Percentiles rank a stretch among this genome's conserved stretches.
phyloP scores from a whole-genome alignment of 2,329 filamentous ascomycete genomes.

The Alternaria burnsii region DNA sequence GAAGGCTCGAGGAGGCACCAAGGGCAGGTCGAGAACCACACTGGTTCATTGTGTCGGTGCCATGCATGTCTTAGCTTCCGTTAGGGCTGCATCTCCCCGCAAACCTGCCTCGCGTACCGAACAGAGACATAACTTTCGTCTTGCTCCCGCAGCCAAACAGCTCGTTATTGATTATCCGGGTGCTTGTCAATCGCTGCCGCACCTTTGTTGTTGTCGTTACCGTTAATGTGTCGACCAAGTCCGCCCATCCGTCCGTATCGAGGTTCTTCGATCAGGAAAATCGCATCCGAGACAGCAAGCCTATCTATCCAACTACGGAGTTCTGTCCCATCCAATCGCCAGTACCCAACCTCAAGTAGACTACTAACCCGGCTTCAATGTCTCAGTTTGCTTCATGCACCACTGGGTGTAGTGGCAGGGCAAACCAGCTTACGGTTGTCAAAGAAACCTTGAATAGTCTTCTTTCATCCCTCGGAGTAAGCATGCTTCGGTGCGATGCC shows the following conservation, averaged over 20 bases:
- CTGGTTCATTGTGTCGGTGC: conserved; percentile 20
- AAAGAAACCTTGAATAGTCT: conserved; percentile 1
- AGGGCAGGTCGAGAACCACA: conserved; percentile 30
- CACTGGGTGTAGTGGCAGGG: background rate
- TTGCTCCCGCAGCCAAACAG: background rate
- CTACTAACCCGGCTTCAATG: background rate
- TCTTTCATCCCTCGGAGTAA: background rate
- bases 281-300: background rate
- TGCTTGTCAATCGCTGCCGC: background rate
- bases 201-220: too few relatives aligned
- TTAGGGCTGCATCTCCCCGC: conserved; percentile 35
- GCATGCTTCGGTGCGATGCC: background rate
- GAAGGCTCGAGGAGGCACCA: conserved; percentile 32
- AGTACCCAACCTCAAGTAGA: background rate
- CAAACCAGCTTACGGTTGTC: background rate
- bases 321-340: conserved; percentile 6
- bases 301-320: background rate
- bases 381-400: conserved; percentile 4
- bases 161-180: background rate
- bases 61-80: conserved; percentile 35
- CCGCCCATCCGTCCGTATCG: background rate
- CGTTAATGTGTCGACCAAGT: background rate
- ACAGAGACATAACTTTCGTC: background rate
- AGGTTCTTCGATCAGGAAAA: background rate
- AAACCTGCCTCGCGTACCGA: conserved; percentile 17